Base-by-base conservation (phyloP, 2,329 filamentous ascomycete species). In the Ascocoryne sarcoides region DNA sequence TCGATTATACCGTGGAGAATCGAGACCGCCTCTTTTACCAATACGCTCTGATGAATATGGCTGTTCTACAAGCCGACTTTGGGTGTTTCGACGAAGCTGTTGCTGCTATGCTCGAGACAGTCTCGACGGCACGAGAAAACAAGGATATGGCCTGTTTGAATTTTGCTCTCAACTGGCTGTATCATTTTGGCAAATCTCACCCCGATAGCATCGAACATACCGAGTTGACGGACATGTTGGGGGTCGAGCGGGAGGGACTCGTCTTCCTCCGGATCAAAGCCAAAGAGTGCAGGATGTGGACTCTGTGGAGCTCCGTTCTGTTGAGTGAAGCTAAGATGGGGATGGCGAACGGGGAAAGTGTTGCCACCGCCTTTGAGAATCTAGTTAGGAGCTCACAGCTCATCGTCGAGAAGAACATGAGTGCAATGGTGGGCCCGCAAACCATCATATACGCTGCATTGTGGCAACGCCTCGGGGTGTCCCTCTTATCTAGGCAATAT, bases 161-260 rank as follows among this genome's bases (percentile, higher is more conserved):
- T 61, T 96, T 94, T 63, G 85, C 88, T 21, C 75, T 98, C 46
- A 94, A 88, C 57, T 98, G 92, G 92, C 70, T 96, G 2, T 93
- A 93, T 55, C 87, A 95, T 57, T 93, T 95, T 53, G 84, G 82
- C n/a, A 85, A 87, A 55, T 79, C 84, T 0, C 88, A 90, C 52
- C 84, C 88, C 0, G 71, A 77, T 39, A 72, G 87, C n/a, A 77
- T 88, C 50, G 75, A 70, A 36, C 75, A 79, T 37, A 69, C 83
- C 4, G 82, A 81, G 46, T 79, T 82, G 29, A 79, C 75, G 53
- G 85, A 78, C 42, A 79, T 87, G 69, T 67, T 88, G 7, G 85
- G 82, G 0, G 81, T 79, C 23, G 84, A 88, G 39, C 82, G 82
- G 50, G 88, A 95, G 57, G 87, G 80, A 1, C 70, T 95, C 5